Evolutionary conservation across 768 basidiomycete species (phyloP), one percentile per base, ranked within the genome.

Genomic region (Sarcomyxa edulis): DNA sequence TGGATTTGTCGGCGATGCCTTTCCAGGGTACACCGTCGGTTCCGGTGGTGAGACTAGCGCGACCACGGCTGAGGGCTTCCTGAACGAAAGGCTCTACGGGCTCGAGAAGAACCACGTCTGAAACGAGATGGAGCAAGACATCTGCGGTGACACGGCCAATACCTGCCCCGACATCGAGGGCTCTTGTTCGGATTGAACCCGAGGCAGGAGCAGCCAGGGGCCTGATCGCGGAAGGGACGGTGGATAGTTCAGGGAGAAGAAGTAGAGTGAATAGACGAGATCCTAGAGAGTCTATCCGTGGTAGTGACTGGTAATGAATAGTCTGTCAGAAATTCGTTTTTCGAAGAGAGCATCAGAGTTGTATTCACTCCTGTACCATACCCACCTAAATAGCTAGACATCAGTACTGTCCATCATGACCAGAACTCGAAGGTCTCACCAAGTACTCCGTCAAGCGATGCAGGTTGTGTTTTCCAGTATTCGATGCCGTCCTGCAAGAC

Each of bases 121-220:
- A 74, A 45, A 93, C 75, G 37, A 97, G 81, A 50, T 84, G 85
- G n/a, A 97, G 75, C 23, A 99, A 78, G 9, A 93, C 89, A 48
- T 87, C 80, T 2, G 78, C 69, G 1, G 93, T 95, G 19, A 96
- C 92, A 37, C 95, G 81, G 8, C 95, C 95, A 33, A 99, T 83
- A 8, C 95, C 95, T 5, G 93, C 93, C 11, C 87, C 95, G 42
- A 93, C 90, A 52, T 99, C 95, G 15, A 99, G 72, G 0, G 87
- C 93, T 31, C 89, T 77, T 19, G 69, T 76, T 32, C 69, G 65
- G 8, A 54, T 28, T 22, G 38, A 10, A 51, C 48, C 35, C 28
- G 37, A 46, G 28, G 38, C 40, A 32, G 39, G 51, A 29, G 51
- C 53, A 37, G 52, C 45, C 23, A 78, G 66, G 2, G 71, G 78